Percentiles rank a stretch among this genome's conserved stretches.
Conservation (phyloP, 169 alveolate genomes). For the Amoebophrya sp. region DNA sequence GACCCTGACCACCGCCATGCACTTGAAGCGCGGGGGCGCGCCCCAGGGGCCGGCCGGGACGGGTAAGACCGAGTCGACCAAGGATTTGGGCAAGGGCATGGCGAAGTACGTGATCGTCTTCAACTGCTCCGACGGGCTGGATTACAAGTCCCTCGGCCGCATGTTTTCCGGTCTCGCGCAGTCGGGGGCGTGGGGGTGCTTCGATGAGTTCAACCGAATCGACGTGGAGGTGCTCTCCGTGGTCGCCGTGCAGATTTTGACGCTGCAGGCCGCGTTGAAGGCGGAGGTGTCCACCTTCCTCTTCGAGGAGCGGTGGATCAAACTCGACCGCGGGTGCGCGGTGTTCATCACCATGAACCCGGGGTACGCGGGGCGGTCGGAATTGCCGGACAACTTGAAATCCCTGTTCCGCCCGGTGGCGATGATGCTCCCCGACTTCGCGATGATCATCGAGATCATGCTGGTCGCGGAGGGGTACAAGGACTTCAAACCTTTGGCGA, state of each 20-base stretch:
- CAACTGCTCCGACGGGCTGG: slow-evolving; percentile 91
- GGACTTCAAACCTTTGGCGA: slow-evolving; percentile 80
- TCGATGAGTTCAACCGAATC: slow-evolving; percentile 96
- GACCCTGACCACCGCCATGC: slow-evolving; percentile 61
- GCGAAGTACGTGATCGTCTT: slow-evolving; percentile 89
- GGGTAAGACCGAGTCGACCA: slow-evolving; percentile 94
- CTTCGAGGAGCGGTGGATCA: slow-evolving; percentile 63
- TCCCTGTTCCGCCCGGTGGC: slow-evolving; percentile 93
- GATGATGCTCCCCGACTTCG: slow-evolving; percentile 91
- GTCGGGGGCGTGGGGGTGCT: slow-evolving; percentile 95
- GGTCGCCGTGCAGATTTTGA: slow-evolving; percentile 87
- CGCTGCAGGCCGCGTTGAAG: slow-evolving; percentile 75
- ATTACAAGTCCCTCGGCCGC: slow-evolving; percentile 85
- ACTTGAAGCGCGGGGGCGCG: slow-evolving; percentile 91
- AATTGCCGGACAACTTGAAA: slow-evolving; percentile 91
- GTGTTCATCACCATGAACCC: slow-evolving; percentile 93
- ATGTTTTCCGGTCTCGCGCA: slow-evolving; percentile 86
- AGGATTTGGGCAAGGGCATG: slow-evolving; percentile 89
- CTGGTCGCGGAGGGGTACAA: slow-evolving; percentile 93
- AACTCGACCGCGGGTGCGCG: slow-evolving; percentile 80
- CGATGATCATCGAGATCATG: slow-evolving; percentile 89
- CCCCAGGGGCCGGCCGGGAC: slow-evolving; percentile 98
- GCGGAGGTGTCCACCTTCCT: slow-evolving; percentile 66
- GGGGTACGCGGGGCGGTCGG: slow-evolving; percentile 91
- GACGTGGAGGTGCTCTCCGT: slow-evolving; percentile 91